A percentile compares a stretch with the other conserved stretches of the same genome.
phyloP scores from a whole-genome alignment of 495 filamentous ascomycete species.

The Copromyces sp. region DNA sequence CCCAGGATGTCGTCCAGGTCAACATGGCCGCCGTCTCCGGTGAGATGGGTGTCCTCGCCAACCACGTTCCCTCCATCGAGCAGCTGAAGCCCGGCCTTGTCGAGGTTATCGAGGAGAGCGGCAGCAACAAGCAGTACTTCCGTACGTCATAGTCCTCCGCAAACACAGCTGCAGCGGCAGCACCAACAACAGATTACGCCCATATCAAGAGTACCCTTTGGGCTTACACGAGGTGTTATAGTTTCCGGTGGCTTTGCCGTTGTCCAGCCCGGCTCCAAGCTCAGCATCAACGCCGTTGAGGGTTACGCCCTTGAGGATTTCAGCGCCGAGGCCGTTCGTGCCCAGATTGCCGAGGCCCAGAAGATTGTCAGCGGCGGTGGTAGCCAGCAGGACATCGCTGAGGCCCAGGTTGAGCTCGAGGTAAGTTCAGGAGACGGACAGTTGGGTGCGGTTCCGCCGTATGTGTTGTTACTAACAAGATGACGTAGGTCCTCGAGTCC shows the following conservation, averaged over 20 bases:
- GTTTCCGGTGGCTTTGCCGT: slow-evolving; percentile 96
- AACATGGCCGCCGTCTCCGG: slow-evolving; percentile 97
- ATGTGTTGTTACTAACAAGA: slow-evolving; percentile 1
- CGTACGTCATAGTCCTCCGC: slow-evolving; percentile 47
- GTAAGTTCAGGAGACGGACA: slow-evolving; percentile 35
- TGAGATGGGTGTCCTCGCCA: slow-evolving; percentile 98
- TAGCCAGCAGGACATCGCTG: slow-evolving; percentile 94
- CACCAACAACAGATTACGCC: background rate
- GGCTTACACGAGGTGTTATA: slow-evolving; percentile 25
- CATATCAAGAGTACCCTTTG: slow-evolving; percentile 8
- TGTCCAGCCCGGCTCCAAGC: slow-evolving; percentile 85
- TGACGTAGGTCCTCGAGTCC: slow-evolving; percentile 35
- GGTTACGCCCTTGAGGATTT: slow-evolving; percentile 92
- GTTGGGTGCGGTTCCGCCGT: background rate
- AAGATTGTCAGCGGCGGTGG: slow-evolving; percentile 86
- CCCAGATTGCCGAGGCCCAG: slow-evolving; percentile 84
- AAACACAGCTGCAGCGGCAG: background rate
- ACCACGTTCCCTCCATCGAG: slow-evolving; percentile 98
- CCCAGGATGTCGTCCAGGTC: slow-evolving; percentile 79
- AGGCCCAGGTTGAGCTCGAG: slow-evolving; percentile 98
- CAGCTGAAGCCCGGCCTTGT: slow-evolving; percentile 94
- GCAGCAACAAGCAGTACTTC: slow-evolving; percentile 93
- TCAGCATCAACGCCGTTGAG: slow-evolving; percentile 98
- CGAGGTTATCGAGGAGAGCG: slow-evolving; percentile 90
- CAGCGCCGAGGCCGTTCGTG: slow-evolving; percentile 69